These are phyloP conservation scores for Fusarium tanahbumbuense DNA, from an alignment of 2,329 filamentous ascomycete genomes.

Conservation along the genomic window DNA sequence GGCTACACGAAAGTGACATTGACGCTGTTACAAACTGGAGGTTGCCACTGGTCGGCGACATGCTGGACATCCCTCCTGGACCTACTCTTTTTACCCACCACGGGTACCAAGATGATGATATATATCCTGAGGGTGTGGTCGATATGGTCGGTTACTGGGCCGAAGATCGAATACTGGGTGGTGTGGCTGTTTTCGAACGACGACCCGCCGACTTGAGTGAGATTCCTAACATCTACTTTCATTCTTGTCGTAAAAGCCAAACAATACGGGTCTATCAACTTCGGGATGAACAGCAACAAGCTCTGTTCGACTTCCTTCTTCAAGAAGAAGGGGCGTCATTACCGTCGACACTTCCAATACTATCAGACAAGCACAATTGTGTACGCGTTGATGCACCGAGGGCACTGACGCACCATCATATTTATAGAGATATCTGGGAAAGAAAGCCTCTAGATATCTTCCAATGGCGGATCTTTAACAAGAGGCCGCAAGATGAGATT, in stretches of 20 bases:
- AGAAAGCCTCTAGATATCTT: not conserved
- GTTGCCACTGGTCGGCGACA: conserved; percentile 7
- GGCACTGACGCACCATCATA: conserved; percentile 13
- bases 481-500: conserved; percentile 17
- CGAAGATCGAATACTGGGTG: conserved; percentile 24
- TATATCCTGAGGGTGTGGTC: conserved; percentile 21
- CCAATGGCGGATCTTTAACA: conserved; percentile 11
- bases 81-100: conserved; percentile 26
- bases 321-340: not conserved
- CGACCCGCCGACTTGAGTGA: not conserved
- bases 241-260: conserved; percentile 18
- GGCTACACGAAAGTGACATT: conserved; percentile 15
- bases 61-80: conserved; percentile 1
- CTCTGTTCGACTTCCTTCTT: conserved; percentile 13
- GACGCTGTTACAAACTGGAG: conserved; percentile 18
- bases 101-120: conserved; percentile 21
- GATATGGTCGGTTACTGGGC: conserved; percentile 34
- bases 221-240: conserved; percentile 22
- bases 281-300: conserved; percentile 18
- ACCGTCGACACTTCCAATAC: conserved; percentile 13
- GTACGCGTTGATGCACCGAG: conserved; percentile 18
- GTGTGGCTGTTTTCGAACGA: conserved; percentile 16
- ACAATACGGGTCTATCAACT: conserved; percentile 30
- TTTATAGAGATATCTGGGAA: conserved; percentile 35
- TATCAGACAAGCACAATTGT: conserved; percentile 10